These are phyloP conservation scores for Purshia tridentata DNA, from an alignment of 306 rosid species.

Conservation along the genomic window DNA sequence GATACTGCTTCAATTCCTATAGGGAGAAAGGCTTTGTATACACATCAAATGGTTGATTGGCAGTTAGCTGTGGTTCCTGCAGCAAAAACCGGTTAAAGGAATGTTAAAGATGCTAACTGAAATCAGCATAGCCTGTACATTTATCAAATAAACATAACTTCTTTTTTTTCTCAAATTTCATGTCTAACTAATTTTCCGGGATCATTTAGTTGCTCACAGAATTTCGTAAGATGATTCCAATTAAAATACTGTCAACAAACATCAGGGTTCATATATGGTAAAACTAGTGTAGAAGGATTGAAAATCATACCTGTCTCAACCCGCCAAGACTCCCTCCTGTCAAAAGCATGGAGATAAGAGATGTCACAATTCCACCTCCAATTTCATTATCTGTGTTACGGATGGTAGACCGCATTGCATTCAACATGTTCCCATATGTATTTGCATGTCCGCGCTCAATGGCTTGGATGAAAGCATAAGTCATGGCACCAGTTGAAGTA, in stretches of 20 bases:
- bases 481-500: conserved; percentile 46
- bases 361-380: conserved; percentile 34
- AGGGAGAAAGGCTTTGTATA: conserved; percentile 40
- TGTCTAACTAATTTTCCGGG: background rate
- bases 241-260: background rate
- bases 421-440: conserved; percentile 38
- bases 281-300: background rate
- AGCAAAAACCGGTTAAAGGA: background rate
- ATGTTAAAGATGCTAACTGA: background rate
- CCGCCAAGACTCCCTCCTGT: conserved; percentile 33
- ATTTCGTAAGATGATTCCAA: background rate
- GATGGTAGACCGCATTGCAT: conserved; percentile 38
- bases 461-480: conserved; percentile 47
- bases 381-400: conserved; percentile 12
- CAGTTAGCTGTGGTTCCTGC: conserved; percentile 47
- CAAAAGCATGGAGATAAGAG: conserved; percentile 41
- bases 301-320: conserved; percentile 30
- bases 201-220: background rate
- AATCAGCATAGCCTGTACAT: background rate
- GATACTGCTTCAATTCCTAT: background rate
- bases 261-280: background rate
- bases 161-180: too few relatives aligned
- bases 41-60: conserved; percentile 36
- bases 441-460: conserved; percentile 39
- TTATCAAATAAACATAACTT: background rate